Evolutionary conservation across 176 grass and related monocot species (phyloP), one percentile per base, ranked within the genome.

Genomic region (Panicum miliaceum): DNA sequence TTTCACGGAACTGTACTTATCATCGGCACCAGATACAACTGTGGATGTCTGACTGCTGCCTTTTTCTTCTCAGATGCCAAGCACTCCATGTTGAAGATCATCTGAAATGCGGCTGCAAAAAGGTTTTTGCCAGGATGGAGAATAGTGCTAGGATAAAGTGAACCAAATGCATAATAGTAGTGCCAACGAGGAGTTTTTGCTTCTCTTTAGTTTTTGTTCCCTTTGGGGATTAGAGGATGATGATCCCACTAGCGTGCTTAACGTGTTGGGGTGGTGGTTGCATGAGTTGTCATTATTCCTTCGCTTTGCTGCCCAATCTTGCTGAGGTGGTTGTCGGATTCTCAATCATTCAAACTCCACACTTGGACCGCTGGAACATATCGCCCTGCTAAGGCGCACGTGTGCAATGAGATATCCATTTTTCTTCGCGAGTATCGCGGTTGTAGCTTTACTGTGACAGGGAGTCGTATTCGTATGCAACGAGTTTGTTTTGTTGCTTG

Each of bases 41-140:
- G 14, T 45, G 12, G 18, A 29, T 26, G 69, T 63, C 42, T 90
- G 54, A 72, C 29, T 71, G 1, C 46, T 48, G 3, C 16, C 79
- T 13, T 72, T 13, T 77, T 5, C n/a, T 29, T 74, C 71, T 61
- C 80, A 90, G 89, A 73, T 84, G 50, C 73, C 32, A 72, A 58
- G 29, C 51, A 63, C 1, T 16, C 41, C 12, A 40, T 73, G 22
- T 56, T 82, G 10, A 77, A 48, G 64, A 48, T 77, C 57, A 56
- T 22, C 27, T 0, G 1, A n/a, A 57, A 56, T 71, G 71, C 1
- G 13, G 46, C 23, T 42, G 27, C 16, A 2, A 18, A 43, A 26
- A 50, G 12, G n/a, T 42, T 81, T 35, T 85, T 60, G 23, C 34
- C 54, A 58, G 36, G 46, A 58, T 73, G 61, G 57, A 56, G 35